Evolutionary conservation across 768 basidiomycete genomes (phyloP), one percentile per base, ranked within the genome.

Genomic region (Hypsizygus marmoreus): DNA sequence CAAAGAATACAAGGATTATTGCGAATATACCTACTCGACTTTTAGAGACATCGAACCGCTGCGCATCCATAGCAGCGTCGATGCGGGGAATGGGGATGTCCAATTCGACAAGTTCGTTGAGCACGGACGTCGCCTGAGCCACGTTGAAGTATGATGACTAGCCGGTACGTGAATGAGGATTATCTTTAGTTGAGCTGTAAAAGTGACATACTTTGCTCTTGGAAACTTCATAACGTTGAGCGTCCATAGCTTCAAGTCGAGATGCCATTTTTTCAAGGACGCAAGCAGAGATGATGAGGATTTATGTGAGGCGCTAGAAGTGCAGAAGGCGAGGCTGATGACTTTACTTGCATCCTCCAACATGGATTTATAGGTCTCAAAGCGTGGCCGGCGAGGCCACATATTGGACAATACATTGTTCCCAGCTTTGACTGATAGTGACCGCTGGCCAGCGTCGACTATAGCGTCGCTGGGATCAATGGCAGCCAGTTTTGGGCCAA

Each of bases 141-240:
- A 17, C 8, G 25, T 16, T 7, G 25, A 28, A 4, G 24, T 17
- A n/a, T 33, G n/a, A 12, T 20, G 10, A 17, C 45, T 33, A n/a
- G n/a, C n/a, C n/a, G n/a, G n/a, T n/a, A n/a, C n/a, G n/a, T 13
- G 2, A 39, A 11, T 22, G 23, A 39, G 23, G 5, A 4, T 22
- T 4, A 13, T 12, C 37, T 3, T 22, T 7, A 25, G 14, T 13
- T 22, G 17, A 7, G 19, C 13, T 20, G 37, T 2, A 28, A 40
- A 24, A 5, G 29, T 32, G 2, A 32, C 55, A 37, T 45, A 64
- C 66, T 23, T 48, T 47, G 40, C 46, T 59, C 38, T 48, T 53
- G n/a, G 47, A 54, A 4, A 47, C 51, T 31, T 67, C 60, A 36
- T 50, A 69, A 35, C 68, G 52, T 44, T 68, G 66, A 41, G 63